A percentile compares a stretch with the other conserved stretches of the same genome.
Conservation (phyloP, 768 basidiomycete genomes). For the Lentinula boryana region DNA sequence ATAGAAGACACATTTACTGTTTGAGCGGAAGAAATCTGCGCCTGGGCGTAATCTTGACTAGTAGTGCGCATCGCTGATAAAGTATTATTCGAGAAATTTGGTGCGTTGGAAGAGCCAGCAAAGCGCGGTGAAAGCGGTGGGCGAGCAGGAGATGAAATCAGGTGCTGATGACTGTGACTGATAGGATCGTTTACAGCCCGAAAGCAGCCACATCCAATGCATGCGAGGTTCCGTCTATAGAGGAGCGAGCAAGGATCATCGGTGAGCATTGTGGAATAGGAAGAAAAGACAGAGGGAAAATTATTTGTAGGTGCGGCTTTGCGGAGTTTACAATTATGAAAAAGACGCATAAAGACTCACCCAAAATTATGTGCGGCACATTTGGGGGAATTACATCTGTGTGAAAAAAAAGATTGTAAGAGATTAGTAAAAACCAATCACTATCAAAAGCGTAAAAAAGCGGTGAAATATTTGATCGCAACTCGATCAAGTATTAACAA, state of each 20-base stretch:
- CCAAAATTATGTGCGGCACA: conserved; percentile 85
- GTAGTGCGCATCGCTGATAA: conserved; percentile 3
- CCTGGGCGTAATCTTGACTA: not conserved
- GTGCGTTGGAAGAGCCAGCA: conserved; percentile 15
- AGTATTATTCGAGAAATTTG: not conserved
- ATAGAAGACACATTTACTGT: not conserved
- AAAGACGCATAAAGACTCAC: conserved; percentile 37
- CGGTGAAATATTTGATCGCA: not conserved
- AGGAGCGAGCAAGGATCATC: conserved; percentile 42
- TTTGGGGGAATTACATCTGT: conserved; percentile 58
- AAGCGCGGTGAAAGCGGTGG: conserved; percentile 26
- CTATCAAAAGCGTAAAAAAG: not conserved
- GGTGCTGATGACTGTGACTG: conserved; percentile 24
- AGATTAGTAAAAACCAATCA: not conserved
- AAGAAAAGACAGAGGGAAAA: conserved; percentile 12
- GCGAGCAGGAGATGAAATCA: conserved; percentile 16
- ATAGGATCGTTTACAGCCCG: conserved; percentile 31
- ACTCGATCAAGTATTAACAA: conserved; percentile 1
- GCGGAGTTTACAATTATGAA: conserved; percentile 7
- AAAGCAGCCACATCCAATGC: conserved; percentile 73
- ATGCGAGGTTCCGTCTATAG: conserved; percentile 67
- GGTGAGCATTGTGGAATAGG: conserved; percentile 30
- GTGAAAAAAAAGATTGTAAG: not conserved
- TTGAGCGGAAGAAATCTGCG: conserved; percentile 12
- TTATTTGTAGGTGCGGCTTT: conserved; percentile 8